Base-by-base conservation (phyloP, 1,139 yeast genomes). In the Magnusiomyces fungicola region DNA sequence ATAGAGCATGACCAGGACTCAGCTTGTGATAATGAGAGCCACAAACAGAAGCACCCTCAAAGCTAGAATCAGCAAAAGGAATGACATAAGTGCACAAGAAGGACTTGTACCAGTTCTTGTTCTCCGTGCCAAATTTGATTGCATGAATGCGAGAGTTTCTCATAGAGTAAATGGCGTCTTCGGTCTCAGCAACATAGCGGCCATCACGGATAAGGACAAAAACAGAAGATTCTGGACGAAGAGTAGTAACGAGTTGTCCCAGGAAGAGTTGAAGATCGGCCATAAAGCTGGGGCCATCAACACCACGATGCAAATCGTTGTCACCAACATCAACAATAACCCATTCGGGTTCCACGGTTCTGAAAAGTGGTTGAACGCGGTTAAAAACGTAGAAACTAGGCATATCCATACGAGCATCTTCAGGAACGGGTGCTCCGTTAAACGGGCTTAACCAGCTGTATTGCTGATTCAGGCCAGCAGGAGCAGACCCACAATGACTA, bases 311-410 rank as follows among this genome's bases (percentile, higher is more conserved):
- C 16, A 45, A 30, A 33, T 51, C 54, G 36, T 51, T 51, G 32
- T 46, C 50, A n/a, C 54, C 54, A 19, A 51, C 54, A 39, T 51
- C 54, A 9, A 51, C 48, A 39, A 51, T 25, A 18, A 51, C 49
- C 37, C 45, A 51, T 18, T 48, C 47, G n/a, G 54, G 54, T 27
- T 46, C 50, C 24, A 40, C 37, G 43, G 39, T 42, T 37, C 33
- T 27, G 38, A 47, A 38, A 27, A 51, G 27, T 4, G 48, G 48
- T n/a, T 51, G 49, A 23, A 46, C 50, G 22, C 52, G 51, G 47
- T 51, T 48, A 36, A 51, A 51, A n/a, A 49, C 52, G 46, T 49
- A 45, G 33, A 27, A n/a, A 37, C 18, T 37, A n/a, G 54, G 54
- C 45, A 48, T 46, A 32, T 42, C 43, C 38, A 43, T 46, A n/a